Evolutionary conservation across 805 yeast species (phyloP), one percentile per base, ranked within the genome.

Genomic region (Hanseniaspora mollemarum): DNA sequence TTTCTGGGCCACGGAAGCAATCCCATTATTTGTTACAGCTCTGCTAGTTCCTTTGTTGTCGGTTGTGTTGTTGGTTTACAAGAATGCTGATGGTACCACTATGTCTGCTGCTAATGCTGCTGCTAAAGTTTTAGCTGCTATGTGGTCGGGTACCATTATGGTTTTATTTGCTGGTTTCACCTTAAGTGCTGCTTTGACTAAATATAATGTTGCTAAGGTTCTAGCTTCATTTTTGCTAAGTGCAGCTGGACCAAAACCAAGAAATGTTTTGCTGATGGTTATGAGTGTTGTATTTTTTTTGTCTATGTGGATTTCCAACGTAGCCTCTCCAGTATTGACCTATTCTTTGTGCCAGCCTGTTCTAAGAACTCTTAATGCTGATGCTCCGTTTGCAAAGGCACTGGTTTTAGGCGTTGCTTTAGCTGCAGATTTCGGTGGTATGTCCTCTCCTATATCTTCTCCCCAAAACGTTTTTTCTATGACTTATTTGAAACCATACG

Each of bases 61-160:
- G 33, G 94, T 90, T 2, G 59, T 80, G 2, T 74, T 87, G 42
- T 71, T 74, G 21, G 88, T 87, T 8, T 61, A 81, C 54, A 80
- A 78, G 59, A 66, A 71, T 56, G 60, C 65, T n/a, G 68, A 68
- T 28, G 78, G 78, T 24, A 63, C 70, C n/a, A 73, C 78, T 0
- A 68, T 87, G 75, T 55, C 61, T 1, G 87, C 94, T 1, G 68
- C 77, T 0, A 80, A 71, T 1, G 88, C 96, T 1, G 70, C 75
- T 1, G 71, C 77, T 51, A 81, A 72, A 59, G 82, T 88, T 49
- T 77, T 92, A 51, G 66, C 82, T 4, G 69, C 83, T 36, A 90
- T 88, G 97, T 88, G 96, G 96, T 81, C 90, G 2, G 85, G 96
- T 0, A 88, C 90, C 6, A 86, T 90, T 58, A 78, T 87, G 83